Evolutionary conservation across 371 early-diverging fungal species (phyloP), one percentile per base, ranked within the genome.

Genomic region (Phascolomyces articulosus): DNA sequence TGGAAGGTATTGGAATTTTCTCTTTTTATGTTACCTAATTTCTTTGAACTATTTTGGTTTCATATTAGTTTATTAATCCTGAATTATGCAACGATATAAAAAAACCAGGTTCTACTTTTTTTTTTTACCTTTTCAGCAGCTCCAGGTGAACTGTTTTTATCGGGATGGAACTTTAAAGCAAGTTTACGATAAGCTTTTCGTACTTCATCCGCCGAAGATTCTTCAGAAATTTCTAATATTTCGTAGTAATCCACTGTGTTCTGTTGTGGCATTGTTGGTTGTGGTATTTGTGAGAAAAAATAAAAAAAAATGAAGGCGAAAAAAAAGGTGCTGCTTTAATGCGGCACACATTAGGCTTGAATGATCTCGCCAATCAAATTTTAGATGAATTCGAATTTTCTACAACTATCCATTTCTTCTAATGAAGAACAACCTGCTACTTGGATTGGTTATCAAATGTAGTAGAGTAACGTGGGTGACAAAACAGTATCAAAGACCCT

Each of bases 151-250:
- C 67, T 48, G 55, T 85, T 83, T 63, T 94, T 96, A 68, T 96
- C 96, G 1, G 95, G 95, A 67, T 93, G 93, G 65, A 75, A 77
- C 28, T 84, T 76, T 55, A 94, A 81, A 2, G 93, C 93, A 63
- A 96, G 85, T 66, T 86, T 87, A 41, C 93, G 86, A 74, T 93
- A 98, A 20, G 95, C 94, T 66, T 88, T 91, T 59, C 91, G 92
- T 62, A 97, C 93, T 18, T 79, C 72, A n/a, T 73, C 60, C 2
- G 71, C 63, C 18, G 31, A 55, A 23, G 79, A 74, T 16, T 70
- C 66, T 28, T n/a, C 24, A 21, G 63, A 38, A 11, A 79, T 40
- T 15, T 64, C 63, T 16, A 75, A 59, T 16, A 74, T 55, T 67
- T 70, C 58, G 48, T 79, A 74, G 51, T 80, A 77, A 44, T 44